phyloP scores from a whole-genome alignment of 768 basidiomycete species.

The Phanerochaete sordida region DNA sequence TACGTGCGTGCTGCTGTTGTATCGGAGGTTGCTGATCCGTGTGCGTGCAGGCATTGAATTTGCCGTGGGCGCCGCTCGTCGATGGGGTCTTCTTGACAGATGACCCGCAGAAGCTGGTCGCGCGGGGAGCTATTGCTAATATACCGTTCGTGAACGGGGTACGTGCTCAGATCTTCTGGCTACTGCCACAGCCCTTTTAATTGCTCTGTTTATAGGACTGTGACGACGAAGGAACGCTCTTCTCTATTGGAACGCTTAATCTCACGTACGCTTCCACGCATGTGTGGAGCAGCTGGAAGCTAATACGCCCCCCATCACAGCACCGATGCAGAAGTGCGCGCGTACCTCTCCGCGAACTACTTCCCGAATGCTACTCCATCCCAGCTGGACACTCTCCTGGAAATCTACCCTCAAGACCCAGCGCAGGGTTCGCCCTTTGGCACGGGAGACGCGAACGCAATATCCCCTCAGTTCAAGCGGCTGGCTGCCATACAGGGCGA shows the following conservation, averaged over 20 bases:
- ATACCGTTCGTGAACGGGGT: conserved; percentile 46
- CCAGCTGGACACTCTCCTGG: conserved; percentile 17
- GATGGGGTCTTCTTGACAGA: conserved; percentile 49
- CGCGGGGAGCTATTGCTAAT: conserved; percentile 41
- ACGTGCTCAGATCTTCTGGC: too few relatives aligned
- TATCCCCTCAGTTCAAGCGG: conserved; percentile 38
- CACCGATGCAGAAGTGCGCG: conserved; percentile 19
- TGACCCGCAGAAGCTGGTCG: conserved; percentile 34
- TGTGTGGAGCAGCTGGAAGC: too few relatives aligned
- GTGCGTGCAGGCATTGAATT: conserved; percentile 10
- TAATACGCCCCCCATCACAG: conserved; percentile 14
- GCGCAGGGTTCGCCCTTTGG: conserved; percentile 50
- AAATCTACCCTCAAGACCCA: conserved; percentile 27
- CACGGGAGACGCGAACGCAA: conserved; percentile 40
- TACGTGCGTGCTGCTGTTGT: neutral
- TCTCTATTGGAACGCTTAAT: conserved; percentile 23
- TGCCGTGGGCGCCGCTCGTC: conserved; percentile 46
- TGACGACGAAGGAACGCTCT: conserved; percentile 58
- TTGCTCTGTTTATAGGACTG: neutral
- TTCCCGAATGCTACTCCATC: conserved; percentile 18
- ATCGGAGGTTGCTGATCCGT: too few relatives aligned
- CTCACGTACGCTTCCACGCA: conserved; percentile 30
- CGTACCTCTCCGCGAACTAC: conserved; percentile 18
- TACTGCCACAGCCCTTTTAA: too few relatives aligned
- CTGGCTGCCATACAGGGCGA: conserved; percentile 27